A percentile compares a stretch with the other conserved stretches of the same genome.
These are phyloP conservation scores for Phytophthora parvispora DNA, from an alignment of 352 stramenopile genomes.

Conservation along the genomic window DNA sequence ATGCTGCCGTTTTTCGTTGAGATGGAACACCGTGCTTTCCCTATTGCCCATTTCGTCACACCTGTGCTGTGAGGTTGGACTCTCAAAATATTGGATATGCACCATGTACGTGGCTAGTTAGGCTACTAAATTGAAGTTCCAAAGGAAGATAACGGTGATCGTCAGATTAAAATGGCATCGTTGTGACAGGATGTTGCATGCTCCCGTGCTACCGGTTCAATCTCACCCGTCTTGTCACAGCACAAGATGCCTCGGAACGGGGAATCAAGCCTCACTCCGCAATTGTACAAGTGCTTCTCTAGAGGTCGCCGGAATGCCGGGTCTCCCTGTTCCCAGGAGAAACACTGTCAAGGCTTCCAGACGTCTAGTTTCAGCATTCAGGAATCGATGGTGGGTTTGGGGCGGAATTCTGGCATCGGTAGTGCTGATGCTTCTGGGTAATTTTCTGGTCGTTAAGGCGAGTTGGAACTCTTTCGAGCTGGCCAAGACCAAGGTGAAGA, in stretches of 20 bases:
- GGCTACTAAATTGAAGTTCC: no score
- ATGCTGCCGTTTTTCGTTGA: not conserved
- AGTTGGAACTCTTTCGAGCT: constrained; percentile 2
- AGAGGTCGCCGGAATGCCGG: not conserved
- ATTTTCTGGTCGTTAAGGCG: not conserved
- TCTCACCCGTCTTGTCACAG: constrained; percentile 6
- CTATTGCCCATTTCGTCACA: not conserved
- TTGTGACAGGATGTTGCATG: constrained; percentile 1
- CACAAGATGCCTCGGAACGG: not conserved
- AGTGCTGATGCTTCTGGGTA: not conserved
- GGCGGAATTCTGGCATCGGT: not conserved
- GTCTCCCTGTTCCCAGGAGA: not conserved
- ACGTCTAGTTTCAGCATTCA: not conserved
- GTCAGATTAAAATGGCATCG: constrained; percentile 2
- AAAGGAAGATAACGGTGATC: not conserved
- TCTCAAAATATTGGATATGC: no score
- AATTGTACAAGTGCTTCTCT: not conserved
- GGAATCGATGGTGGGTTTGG: not conserved
- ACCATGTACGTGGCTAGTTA: no score
- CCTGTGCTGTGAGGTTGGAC: no score
- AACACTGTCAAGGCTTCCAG: not conserved
- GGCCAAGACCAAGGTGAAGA: not conserved
- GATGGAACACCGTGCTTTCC: not conserved
- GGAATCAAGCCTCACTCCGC: not conserved
- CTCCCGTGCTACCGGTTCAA: not conserved